Conservation (phyloP, 208 protist genomes). For the Phytomonas francai region DNA sequence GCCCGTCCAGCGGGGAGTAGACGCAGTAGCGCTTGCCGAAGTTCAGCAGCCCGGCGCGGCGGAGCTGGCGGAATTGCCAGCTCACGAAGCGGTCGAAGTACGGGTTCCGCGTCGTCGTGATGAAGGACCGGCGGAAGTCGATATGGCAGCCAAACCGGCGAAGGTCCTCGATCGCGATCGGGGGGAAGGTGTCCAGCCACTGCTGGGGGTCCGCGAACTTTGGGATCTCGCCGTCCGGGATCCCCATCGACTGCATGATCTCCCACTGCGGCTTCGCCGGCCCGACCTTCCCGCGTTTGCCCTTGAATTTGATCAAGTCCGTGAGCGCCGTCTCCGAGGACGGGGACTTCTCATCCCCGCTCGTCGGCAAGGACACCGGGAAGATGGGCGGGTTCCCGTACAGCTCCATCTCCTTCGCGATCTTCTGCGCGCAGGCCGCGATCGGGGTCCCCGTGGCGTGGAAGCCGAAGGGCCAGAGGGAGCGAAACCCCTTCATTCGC, state of each 20-base stretch:
- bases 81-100: conserved; percentile 99
- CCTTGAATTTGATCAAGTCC: conserved; percentile 51
- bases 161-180: conserved; percentile 94
- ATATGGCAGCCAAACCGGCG: conserved; percentile 90
- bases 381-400: conserved; percentile 90
- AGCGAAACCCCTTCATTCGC: conserved; percentile 94
- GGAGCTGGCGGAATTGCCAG: conserved; percentile 97
- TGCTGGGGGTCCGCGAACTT: conserved; percentile 96
- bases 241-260: conserved; percentile 96
- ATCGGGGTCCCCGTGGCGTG: conserved; percentile 99
- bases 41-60: conserved; percentile 83
- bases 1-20: conserved; percentile 97
- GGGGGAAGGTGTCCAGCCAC: conserved; percentile 99
- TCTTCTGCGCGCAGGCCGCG: conserved; percentile 97
- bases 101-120: conserved; percentile 98
- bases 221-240: conserved; percentile 95
- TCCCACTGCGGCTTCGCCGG: conserved; percentile 93
- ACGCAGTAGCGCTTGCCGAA: conserved; percentile 98
- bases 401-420: conserved; percentile 81
- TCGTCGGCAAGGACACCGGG: conserved; percentile 15
- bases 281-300: conserved; percentile 89
- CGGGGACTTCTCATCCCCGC: conserved; percentile 28
- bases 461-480: conserved; percentile 99
- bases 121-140: conserved; percentile 99
- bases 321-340: conserved; percentile 6